Evolutionary conservation across 2,329 filamentous ascomycete genomes (phyloP).

Genomic region (Lachnellula suecica): DNA sequence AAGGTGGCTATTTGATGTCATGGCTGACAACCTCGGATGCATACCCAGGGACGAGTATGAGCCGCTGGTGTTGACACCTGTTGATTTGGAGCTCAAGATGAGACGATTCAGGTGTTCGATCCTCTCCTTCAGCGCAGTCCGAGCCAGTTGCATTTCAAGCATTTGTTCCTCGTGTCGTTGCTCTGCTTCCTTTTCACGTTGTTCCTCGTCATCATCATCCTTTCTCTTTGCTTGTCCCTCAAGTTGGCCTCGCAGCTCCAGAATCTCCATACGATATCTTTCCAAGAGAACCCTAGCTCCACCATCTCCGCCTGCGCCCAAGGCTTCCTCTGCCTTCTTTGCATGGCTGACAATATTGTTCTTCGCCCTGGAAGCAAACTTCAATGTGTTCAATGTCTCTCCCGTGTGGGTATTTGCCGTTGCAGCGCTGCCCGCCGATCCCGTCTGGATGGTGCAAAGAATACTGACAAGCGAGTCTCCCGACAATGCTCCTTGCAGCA

Average conservation of each 20-base stretch:
- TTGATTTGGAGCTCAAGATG: slow-evolving; percentile 93
- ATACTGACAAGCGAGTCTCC: slow-evolving; percentile 96
- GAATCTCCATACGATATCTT: slow-evolving; percentile 90
- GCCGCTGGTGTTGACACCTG: slow-evolving; percentile 82
- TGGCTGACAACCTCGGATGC: slow-evolving; percentile 58
- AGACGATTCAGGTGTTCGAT: slow-evolving; percentile 96
- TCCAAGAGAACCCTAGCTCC: slow-evolving; percentile 86
- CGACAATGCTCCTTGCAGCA: slow-evolving; percentile 88
- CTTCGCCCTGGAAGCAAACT: slow-evolving; percentile 94
- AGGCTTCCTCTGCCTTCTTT: slow-evolving; percentile 88
- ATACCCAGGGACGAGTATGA: slow-evolving; percentile 67
- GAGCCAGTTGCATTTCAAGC: slow-evolving; percentile 95
- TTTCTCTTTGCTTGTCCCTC: slow-evolving; percentile 75
- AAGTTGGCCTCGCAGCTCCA: slow-evolving; percentile 75
- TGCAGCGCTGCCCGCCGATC: slow-evolving; percentile 70
- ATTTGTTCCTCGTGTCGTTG: slow-evolving; percentile 94
- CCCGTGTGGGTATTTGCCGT: slow-evolving; percentile 72
- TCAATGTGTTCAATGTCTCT: slow-evolving; percentile 93
- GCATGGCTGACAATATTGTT: slow-evolving; percentile 98
- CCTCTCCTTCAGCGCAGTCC: slow-evolving; percentile 92
- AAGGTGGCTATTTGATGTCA: slow-evolving; percentile 40
- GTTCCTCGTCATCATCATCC: slow-evolving; percentile 69
- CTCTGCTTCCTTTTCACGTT: slow-evolving; percentile 75
- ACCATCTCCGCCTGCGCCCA: slow-evolving; percentile 78
- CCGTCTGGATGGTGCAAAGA: slow-evolving; percentile 91